phyloP scores from a whole-genome alignment of 768 basidiomycete species.

The Lactifluus echinatus region DNA sequence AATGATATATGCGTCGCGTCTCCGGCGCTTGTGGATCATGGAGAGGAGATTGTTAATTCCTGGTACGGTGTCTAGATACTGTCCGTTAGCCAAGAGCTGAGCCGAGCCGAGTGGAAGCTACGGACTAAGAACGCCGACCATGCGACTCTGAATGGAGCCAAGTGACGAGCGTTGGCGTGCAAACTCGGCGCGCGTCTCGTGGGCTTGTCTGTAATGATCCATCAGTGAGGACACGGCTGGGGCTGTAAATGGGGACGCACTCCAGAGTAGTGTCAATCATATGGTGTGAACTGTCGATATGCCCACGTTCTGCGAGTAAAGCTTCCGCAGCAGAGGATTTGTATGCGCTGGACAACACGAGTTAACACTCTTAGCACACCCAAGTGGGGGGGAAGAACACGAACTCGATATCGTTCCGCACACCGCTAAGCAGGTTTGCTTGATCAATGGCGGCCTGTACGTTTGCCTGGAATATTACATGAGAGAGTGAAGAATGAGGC shows the following conservation, averaged over 20 bases:
- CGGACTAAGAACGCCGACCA: conserved; percentile 72
- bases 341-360: conserved; percentile 61
- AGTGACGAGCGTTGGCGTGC: conserved; percentile 69
- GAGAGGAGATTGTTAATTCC: conserved; percentile 84
- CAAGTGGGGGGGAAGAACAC: conserved; percentile 22
- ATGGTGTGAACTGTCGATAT: conserved; percentile 86
- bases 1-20: conserved; percentile 84
- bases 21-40: conserved; percentile 88
- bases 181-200: conserved; percentile 94
- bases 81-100: background rate
- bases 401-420: conserved; percentile 94
- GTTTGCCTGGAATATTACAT: conserved; percentile 44
- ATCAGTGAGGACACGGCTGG: background rate
- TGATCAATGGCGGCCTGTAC: conserved; percentile 78
- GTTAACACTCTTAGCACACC: background rate
- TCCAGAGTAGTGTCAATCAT: conserved; percentile 91
- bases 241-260: conserved; percentile 37
- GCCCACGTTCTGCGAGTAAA: conserved; percentile 76
- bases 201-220: conserved; percentile 67
- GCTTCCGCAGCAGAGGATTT: conserved; percentile 85
- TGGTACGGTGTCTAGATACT: conserved; percentile 67
- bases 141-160: conserved; percentile 72
- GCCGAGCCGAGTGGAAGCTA: background rate
- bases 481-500: background rate
- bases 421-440: conserved; percentile 80